Percentiles rank a stretch among this genome's conserved stretches.
These are phyloP conservation scores for Plectosphaerella plurivora DNA, from an alignment of 2,329 filamentous ascomycete genomes.

Conservation along the genomic window DNA sequence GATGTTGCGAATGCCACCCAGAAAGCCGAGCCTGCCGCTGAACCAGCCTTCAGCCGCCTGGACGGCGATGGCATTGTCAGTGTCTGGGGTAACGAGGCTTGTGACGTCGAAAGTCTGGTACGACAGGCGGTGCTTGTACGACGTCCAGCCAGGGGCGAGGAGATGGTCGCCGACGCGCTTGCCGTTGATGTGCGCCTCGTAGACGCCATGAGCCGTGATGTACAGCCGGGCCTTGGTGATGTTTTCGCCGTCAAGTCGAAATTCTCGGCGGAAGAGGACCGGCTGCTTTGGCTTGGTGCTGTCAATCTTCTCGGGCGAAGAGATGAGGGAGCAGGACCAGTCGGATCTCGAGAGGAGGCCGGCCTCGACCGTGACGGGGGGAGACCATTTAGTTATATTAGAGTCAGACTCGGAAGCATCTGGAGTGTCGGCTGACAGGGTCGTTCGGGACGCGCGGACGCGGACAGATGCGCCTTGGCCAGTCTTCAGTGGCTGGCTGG, in stretches of 20 bases:
- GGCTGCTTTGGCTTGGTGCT: not conserved
- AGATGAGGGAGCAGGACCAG: slow-evolving; percentile 20
- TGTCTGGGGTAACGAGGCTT: slow-evolving; percentile 20
- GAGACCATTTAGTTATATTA: slow-evolving; percentile 4
- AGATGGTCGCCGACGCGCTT: slow-evolving; percentile 18
- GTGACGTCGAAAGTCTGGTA: slow-evolving; percentile 40
- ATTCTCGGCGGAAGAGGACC: too few species aligned
- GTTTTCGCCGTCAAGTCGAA: too few species aligned
- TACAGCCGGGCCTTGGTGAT: slow-evolving; percentile 21
- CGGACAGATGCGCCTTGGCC: slow-evolving; percentile 20
- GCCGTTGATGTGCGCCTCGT: slow-evolving; percentile 31
- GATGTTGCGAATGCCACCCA: slow-evolving; percentile 18
- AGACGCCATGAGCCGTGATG: slow-evolving; percentile 30
- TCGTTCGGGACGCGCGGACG: slow-evolving; percentile 13
- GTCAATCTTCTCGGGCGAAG: not conserved
- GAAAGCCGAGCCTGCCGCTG: slow-evolving; percentile 29
- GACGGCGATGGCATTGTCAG: slow-evolving; percentile 35
- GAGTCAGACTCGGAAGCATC: not conserved
- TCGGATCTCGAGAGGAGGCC: slow-evolving; percentile 11
- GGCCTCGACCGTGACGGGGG: slow-evolving; percentile 1
- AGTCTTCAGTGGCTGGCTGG: slow-evolving; percentile 15
- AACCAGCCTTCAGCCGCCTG: slow-evolving; percentile 51
- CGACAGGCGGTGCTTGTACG: slow-evolving; percentile 34
- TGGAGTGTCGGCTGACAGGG: slow-evolving; percentile 11
- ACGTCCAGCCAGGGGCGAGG: slow-evolving; percentile 38